Percentiles rank a stretch among this genome's conserved stretches.
Conservation (phyloP, 192 early-diverging fungal species). For the Phycomyces blakesleeanus region DNA sequence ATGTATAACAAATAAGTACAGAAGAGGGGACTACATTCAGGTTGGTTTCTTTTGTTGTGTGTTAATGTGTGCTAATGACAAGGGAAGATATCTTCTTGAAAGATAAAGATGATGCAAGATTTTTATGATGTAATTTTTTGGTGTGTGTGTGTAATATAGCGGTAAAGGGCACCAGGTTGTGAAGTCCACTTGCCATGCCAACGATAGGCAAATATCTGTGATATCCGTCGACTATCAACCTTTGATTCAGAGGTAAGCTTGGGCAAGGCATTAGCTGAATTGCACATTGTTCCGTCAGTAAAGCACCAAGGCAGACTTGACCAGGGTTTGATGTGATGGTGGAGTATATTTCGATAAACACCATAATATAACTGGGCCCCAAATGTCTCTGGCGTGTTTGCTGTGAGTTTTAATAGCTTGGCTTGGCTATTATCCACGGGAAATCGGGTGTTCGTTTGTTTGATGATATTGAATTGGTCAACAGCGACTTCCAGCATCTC, state of each 20-base stretch:
- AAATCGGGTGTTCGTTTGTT: not conserved
- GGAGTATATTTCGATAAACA: slow-evolving; percentile 23
- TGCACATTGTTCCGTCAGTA: slow-evolving; percentile 28
- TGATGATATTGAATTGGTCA: slow-evolving; percentile 6
- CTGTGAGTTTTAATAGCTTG: not conserved
- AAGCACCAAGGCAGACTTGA: slow-evolving; percentile 37
- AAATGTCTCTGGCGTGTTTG: not conserved
- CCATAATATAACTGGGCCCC: slow-evolving; percentile 20
- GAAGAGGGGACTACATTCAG: too few relatives aligned
- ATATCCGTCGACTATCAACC: slow-evolving; percentile 12
- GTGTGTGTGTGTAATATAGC: not conserved
- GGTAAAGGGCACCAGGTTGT: slow-evolving; percentile 6
- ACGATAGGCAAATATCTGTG: slow-evolving; percentile 26
- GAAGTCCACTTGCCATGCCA: slow-evolving; percentile 17
- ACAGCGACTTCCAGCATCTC: slow-evolving; percentile 24
- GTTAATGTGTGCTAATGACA: too few relatives aligned
- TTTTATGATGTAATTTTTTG: not conserved
- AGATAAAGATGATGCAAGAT: not conserved
- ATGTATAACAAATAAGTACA: too few relatives aligned
- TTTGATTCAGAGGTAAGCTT: slow-evolving; percentile 7
- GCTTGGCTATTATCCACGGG: not conserved
- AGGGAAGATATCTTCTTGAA: too few relatives aligned
- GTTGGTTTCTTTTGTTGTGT: too few relatives aligned
- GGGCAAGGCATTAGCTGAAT: slow-evolving; percentile 22
- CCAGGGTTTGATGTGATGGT: slow-evolving; percentile 28